A percentile compares a stretch with the other conserved stretches of the same genome.
Evolutionary conservation across 768 basidiomycete species (phyloP).

Genomic region (Calvatia gigantea): DNA sequence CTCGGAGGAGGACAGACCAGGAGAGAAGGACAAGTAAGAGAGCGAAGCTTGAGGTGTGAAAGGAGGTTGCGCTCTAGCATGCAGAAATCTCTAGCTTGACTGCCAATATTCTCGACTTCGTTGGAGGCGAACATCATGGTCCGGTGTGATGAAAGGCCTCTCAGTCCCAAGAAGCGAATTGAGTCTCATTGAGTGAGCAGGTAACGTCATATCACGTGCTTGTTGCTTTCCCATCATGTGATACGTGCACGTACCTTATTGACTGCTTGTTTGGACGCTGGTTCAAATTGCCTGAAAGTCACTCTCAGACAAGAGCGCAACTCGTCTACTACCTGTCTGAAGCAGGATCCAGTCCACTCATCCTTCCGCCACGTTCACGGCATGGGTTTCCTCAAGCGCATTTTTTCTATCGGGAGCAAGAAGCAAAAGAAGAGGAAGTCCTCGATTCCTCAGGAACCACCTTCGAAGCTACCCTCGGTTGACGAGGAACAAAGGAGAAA

Average conservation of each 20-base stretch:
- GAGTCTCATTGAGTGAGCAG: too few species aligned
- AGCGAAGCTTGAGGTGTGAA: slow-evolving; percentile 63
- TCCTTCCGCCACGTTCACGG: slow-evolving; percentile 10
- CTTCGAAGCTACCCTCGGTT: slow-evolving; percentile 18
- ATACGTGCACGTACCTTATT: slow-evolving; percentile 28
- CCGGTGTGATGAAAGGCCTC: not conserved
- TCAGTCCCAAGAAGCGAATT: too few species aligned
- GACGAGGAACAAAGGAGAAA: slow-evolving; percentile 10
- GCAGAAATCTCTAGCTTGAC: slow-evolving; percentile 69
- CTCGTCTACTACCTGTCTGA: not conserved
- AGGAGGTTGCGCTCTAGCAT: slow-evolving; percentile 79
- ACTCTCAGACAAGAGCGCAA: not conserved
- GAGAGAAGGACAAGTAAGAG: slow-evolving; percentile 61
- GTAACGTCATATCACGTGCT: not conserved
- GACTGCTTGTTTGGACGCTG: slow-evolving; percentile 37
- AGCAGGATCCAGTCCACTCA: slow-evolving; percentile 11
- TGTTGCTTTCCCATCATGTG: slow-evolving; percentile 26
- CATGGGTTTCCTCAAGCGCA: slow-evolving; percentile 70
- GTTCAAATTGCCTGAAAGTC: slow-evolving; percentile 26
- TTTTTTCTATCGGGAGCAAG: slow-evolving; percentile 67
- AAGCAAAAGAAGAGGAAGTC: slow-evolving; percentile 46
- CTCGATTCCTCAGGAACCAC: slow-evolving; percentile 24
- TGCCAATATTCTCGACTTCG: slow-evolving; percentile 44
- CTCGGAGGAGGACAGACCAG: slow-evolving; percentile 58
- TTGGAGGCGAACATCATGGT: not conserved